phyloP scores from a whole-genome alignment of 495 filamentous ascomycete species.

The Tetracladium marchalianum region DNA sequence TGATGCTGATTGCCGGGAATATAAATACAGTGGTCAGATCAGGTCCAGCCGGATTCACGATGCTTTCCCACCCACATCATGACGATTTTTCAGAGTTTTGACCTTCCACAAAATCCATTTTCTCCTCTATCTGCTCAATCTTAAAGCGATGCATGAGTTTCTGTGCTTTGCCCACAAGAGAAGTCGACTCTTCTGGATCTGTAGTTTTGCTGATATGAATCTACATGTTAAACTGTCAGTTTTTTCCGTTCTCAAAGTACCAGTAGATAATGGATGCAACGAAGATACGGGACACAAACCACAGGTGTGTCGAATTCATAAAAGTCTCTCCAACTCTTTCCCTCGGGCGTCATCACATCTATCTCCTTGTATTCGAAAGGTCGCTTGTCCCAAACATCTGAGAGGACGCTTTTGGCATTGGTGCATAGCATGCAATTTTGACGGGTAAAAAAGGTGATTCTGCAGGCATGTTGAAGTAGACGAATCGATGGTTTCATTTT shows the following conservation, averaged over 20 bases:
- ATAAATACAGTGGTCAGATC: too few species aligned
- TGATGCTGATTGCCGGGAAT: too few species aligned
- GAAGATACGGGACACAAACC: slow-evolving; percentile 29
- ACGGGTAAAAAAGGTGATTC: slow-evolving; percentile 78
- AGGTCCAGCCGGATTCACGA: too few species aligned
- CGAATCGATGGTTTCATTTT: slow-evolving; percentile 13
- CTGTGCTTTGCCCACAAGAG: slow-evolving; percentile 45
- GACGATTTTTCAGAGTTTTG: background rate
- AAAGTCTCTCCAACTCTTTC: slow-evolving; percentile 61
- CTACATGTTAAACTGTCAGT: slow-evolving; percentile 25
- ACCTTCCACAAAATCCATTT: slow-evolving; percentile 56
- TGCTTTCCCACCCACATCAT: too few species aligned
- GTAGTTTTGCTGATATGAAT: slow-evolving; percentile 54
- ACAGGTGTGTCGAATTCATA: slow-evolving; percentile 92
- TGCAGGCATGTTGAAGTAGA: slow-evolving; percentile 39
- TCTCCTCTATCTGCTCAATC: slow-evolving; percentile 52
- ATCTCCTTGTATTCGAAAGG: slow-evolving; percentile 71
- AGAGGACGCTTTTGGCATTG: slow-evolving; percentile 62
- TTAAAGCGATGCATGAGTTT: slow-evolving; percentile 84
- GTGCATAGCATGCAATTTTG: slow-evolving; percentile 70
- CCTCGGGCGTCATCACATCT: slow-evolving; percentile 60
- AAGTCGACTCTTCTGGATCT: slow-evolving; percentile 33
- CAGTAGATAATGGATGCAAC: background rate
- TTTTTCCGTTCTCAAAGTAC: background rate
- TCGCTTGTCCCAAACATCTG: slow-evolving; percentile 53